phyloP scores from a whole-genome alignment of 1,284 basidiomycete species.

The Pseudozyma thailandica region DNA sequence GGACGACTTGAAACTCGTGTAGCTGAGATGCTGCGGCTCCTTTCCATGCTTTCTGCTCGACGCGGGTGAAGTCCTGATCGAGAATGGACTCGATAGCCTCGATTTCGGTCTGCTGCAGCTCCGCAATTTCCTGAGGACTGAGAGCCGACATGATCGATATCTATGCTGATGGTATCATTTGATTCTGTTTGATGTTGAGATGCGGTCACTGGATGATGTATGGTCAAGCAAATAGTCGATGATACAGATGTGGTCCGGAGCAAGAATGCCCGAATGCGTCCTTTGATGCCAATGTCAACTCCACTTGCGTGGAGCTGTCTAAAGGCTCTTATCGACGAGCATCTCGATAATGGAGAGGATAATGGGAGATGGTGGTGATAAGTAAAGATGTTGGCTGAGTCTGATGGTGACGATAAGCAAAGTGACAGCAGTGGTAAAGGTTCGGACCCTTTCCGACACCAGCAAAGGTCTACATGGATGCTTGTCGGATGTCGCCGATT shows the following conservation, averaged over 20 bases:
- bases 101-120: slow-evolving; percentile 60
- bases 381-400: not conserved
- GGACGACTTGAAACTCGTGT: slow-evolving; percentile 53
- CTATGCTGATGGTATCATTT: slow-evolving; percentile 11
- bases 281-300: slow-evolving; percentile 22
- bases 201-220: not conserved
- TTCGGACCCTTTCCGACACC: slow-evolving; percentile 17
- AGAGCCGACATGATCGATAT: slow-evolving; percentile 29
- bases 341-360: slow-evolving; percentile 11
- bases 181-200: slow-evolving; percentile 8
- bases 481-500: slow-evolving; percentile 13
- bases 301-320: slow-evolving; percentile 48
- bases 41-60: slow-evolving; percentile 55
- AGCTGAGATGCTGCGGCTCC: slow-evolving; percentile 39
- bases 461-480: slow-evolving; percentile 10
- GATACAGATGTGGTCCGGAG: not conserved
- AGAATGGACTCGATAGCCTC: slow-evolving; percentile 62
- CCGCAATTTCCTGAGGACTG: slow-evolving; percentile 49
- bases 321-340: slow-evolving; percentile 20
- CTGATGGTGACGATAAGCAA: slow-evolving; percentile 9
- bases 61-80: slow-evolving; percentile 51
- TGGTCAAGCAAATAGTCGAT: not conserved
- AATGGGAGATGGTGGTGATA: not conserved
- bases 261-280: slow-evolving; percentile 9
- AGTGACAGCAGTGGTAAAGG: not conserved